phyloP scores from a whole-genome alignment of 257 asterid species.

The Knoxia roxburghii region DNA sequence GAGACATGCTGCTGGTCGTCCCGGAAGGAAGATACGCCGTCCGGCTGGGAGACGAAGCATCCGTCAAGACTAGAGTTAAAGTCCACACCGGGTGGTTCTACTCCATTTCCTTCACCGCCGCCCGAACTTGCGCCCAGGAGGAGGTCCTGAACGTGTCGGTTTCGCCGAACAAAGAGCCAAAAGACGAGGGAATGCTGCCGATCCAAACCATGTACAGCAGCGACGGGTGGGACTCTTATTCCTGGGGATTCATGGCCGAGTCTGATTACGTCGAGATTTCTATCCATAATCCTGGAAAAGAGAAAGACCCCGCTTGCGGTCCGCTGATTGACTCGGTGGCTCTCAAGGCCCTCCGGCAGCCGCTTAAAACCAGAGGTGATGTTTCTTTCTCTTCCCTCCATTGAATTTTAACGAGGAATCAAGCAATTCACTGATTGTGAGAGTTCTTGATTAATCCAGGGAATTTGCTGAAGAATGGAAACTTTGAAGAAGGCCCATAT shows the following conservation, averaged over 20 bases:
- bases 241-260: constrained; percentile 66
- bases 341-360: constrained; percentile 43
- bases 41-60: constrained; percentile 76
- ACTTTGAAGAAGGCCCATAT: constrained; percentile 85
- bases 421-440: no score
- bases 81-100: constrained; percentile 41
- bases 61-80: constrained; percentile 46
- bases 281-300: constrained; percentile 58
- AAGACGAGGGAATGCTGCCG: constrained; percentile 60
- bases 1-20: constrained; percentile 75
- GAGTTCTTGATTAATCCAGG: constrained; percentile 29
- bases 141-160: constrained; percentile 52
- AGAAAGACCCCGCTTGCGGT: constrained; percentile 68
- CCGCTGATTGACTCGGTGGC: constrained; percentile 76
- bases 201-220: constrained; percentile 74
- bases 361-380: constrained; percentile 47
- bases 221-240: constrained; percentile 72
- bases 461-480: constrained; percentile 72
- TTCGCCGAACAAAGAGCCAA: constrained; percentile 33
- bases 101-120: constrained; percentile 59
- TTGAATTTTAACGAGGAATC: no score
- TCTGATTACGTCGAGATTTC: constrained; percentile 33
- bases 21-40: constrained; percentile 79
- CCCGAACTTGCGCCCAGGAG: constrained; percentile 78
- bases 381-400: not conserved